Conservation (phyloP, 2,329 filamentous ascomycete genomes). For the Diaporthe sp. region DNA sequence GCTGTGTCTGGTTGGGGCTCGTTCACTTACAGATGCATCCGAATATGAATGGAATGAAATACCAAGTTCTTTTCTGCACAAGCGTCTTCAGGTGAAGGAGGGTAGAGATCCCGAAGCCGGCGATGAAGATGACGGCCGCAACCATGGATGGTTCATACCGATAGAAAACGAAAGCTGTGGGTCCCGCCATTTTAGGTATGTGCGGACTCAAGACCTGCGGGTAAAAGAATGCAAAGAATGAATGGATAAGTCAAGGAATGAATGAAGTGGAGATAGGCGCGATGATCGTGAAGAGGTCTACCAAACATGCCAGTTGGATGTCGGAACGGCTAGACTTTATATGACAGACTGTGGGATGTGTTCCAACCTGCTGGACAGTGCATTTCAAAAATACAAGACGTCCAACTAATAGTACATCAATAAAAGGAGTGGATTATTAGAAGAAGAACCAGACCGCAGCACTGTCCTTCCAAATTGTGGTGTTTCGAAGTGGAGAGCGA, state of each 20-base stretch:
- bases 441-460: background rate
- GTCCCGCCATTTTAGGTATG: background rate
- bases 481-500: background rate
- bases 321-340: background rate
- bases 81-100: slow-evolving; percentile 55
- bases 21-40: slow-evolving; percentile 62
- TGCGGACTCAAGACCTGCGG: too few species aligned
- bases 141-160: slow-evolving; percentile 59
- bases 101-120: slow-evolving; percentile 56
- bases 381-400: background rate
- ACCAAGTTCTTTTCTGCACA: slow-evolving; percentile 59
- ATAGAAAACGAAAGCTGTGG: slow-evolving; percentile 51
- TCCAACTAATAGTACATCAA: background rate
- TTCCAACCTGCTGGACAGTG: background rate
- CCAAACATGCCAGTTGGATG: background rate
- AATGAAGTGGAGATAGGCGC: background rate
- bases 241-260: background rate
- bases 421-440: too few species aligned
- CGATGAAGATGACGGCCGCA: slow-evolving; percentile 57
- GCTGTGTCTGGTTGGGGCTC: background rate
- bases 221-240: background rate
- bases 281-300: background rate
- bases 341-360: background rate
- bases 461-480: background rate
- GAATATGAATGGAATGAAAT: slow-evolving; percentile 65